Conservation (phyloP, 495 filamentous ascomycete genomes). For the Glutinoglossum americanum region DNA sequence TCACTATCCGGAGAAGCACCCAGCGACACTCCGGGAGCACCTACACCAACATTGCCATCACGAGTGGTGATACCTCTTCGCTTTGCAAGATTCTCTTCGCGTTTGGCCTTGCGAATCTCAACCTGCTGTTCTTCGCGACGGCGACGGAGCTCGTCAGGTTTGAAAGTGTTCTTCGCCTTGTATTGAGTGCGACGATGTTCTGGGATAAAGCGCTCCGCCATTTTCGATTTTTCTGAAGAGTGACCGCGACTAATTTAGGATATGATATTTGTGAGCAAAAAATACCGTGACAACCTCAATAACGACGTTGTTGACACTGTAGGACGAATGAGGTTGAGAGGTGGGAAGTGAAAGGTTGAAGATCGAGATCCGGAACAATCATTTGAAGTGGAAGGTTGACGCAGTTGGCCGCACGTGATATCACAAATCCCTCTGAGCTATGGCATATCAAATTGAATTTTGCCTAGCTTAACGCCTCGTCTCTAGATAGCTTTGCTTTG, state of each 20-base stretch:
- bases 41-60: conserved; percentile 33
- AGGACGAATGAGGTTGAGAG: neutral
- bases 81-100: conserved; percentile 97
- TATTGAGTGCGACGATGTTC: conserved; percentile 98
- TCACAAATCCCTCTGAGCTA: neutral
- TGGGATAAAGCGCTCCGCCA: conserved; percentile 97
- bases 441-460: neutral
- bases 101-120: conserved; percentile 93
- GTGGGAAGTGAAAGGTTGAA: neutral
- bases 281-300: neutral
- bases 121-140: conserved; percentile 98
- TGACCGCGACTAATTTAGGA: neutral
- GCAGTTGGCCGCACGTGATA: neutral
- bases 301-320: neutral
- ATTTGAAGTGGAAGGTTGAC: neutral
- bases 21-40: conserved; percentile 55
- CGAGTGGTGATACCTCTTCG: conserved; percentile 73
- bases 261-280: neutral
- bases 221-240: conserved; percentile 23
- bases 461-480: neutral
- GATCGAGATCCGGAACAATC: neutral
- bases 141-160: conserved; percentile 93
- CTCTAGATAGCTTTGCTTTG: neutral
- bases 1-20: conserved; percentile 87
- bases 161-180: conserved; percentile 97